Conservation (phyloP, 75 land plant genomes). For the Pseudotsuga menziesii region DNA sequence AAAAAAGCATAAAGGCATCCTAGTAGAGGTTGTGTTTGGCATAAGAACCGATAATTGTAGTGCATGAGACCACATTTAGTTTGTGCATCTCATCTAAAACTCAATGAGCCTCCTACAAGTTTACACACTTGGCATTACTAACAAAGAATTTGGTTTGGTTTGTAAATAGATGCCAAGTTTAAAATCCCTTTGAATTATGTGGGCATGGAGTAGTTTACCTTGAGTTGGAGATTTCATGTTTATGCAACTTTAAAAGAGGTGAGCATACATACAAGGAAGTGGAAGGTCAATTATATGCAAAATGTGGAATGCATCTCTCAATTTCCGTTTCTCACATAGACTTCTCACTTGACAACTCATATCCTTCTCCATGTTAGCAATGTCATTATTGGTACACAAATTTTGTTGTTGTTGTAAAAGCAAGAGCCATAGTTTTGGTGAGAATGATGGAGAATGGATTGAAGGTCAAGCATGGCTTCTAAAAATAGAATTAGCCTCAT, state of each 20-base stretch:
- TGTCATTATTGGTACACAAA: no score
- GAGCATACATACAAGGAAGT: background rate
- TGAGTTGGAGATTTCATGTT: background rate
- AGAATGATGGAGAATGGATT: no score
- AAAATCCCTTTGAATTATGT: background rate
- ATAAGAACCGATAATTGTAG: constrained; percentile 15
- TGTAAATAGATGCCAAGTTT: no score
- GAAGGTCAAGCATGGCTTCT: no score
- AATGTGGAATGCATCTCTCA: background rate
- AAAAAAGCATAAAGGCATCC: constrained; percentile 41
- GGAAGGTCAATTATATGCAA: background rate
- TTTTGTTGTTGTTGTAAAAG: no score
- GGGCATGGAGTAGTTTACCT: constrained; percentile 3
- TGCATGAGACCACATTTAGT: constrained; percentile 29
- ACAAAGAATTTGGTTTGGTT: no score
- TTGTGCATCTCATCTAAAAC: constrained; percentile 21
- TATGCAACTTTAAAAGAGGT: background rate
- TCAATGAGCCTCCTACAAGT: no score
- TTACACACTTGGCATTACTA: no score
- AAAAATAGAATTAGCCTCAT: no score
- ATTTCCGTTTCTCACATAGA: background rate
- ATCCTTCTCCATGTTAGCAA: no score
- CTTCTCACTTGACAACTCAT: background rate
- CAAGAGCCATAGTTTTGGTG: no score
- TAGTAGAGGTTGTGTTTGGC: constrained; percentile 17